Evolutionary conservation across 2,329 filamentous ascomycete genomes (phyloP).

Genomic region (Zymoseptoria ardabiliae): DNA sequence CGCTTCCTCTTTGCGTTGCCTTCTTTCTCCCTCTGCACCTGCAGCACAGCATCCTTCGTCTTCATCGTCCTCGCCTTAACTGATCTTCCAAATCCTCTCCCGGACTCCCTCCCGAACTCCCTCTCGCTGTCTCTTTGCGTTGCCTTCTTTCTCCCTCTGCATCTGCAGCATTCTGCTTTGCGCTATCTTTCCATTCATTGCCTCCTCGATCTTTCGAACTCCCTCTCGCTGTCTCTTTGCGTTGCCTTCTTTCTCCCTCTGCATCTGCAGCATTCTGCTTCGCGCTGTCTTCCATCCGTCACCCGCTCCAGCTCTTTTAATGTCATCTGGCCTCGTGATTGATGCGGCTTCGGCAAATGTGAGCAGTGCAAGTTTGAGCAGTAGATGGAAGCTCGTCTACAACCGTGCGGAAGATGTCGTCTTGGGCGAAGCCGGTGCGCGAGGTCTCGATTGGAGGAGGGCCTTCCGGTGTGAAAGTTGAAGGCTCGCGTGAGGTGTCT

Average conservation of each 20-base stretch:
- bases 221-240: constrained; percentile 27
- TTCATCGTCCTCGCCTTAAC: constrained; percentile 17
- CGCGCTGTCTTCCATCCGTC: constrained; percentile 30
- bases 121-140: constrained; percentile 26
- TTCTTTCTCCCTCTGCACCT: too few species aligned
- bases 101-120: too few species aligned
- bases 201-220: constrained; percentile 34
- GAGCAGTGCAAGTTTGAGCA: constrained; percentile 62
- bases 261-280: constrained; percentile 17
- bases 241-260: constrained; percentile 26
- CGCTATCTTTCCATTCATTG: constrained; percentile 32
- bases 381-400: constrained; percentile 69
- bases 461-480: constrained; percentile 34
- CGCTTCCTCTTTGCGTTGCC: too few species aligned
- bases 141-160: constrained; percentile 25
- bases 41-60: too few species aligned
- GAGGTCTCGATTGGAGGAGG: constrained; percentile 45
- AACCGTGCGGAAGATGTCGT: constrained; percentile 74
- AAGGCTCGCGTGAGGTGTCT: constrained; percentile 25
- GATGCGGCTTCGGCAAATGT: constrained; percentile 58
- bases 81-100: constrained; percentile 16
- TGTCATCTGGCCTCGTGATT: constrained; percentile 45
- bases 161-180: constrained; percentile 18
- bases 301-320: constrained; percentile 35
- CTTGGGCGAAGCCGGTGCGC: constrained; percentile 54